Evolutionary conservation across 2,329 filamentous ascomycete genomes (phyloP), one percentile per base, ranked within the genome.

Genomic region (Fusarium lateritium): DNA sequence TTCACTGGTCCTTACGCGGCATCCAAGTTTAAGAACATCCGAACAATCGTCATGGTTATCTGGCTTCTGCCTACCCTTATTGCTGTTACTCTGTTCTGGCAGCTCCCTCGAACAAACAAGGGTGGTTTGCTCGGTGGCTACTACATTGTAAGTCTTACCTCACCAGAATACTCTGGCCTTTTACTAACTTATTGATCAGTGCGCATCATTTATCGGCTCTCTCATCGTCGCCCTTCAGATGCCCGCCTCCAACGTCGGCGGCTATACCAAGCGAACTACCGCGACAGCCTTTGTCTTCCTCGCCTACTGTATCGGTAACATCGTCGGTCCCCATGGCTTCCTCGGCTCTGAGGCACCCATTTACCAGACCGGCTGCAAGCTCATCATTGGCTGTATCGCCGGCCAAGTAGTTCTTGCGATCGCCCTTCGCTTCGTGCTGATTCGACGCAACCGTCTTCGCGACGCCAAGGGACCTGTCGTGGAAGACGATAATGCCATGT

Each of bases 221-320:
- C 78, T 88, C n/a, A 85, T 88, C 1, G 78, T 88, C 3, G 84
- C 85, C 1, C 78, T 88, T 19, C 86, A 86, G 67, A 81, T 86
- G 76, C 85, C 84, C 5, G 81, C 83, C 2, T 79, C 81, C 28
- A 86, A 86, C 52, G 72, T 85, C 2, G 83, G 79, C 2, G 83
- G 83, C 6, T 84, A 84, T 65, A 85, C 83, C 1, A 85, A 85
- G 75, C 78, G 83, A 17, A 80, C 80, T 6, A 84, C 83, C 0
- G 77, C 79, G 3, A 82, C 83, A 3, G 83, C 83, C 2, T 76
- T 85, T n/a, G 82, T 84, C 11, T 85, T 85, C 67, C 61, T 83
- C 4, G 65, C 81, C 6, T 83, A 83, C 63, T 84, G 82, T 39
- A 73, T 72, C 33, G 72, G 72, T 42, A 74, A 74, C 58, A 73